Conservation (phyloP, 768 basidiomycete species). For the Mycena vitilis region DNA sequence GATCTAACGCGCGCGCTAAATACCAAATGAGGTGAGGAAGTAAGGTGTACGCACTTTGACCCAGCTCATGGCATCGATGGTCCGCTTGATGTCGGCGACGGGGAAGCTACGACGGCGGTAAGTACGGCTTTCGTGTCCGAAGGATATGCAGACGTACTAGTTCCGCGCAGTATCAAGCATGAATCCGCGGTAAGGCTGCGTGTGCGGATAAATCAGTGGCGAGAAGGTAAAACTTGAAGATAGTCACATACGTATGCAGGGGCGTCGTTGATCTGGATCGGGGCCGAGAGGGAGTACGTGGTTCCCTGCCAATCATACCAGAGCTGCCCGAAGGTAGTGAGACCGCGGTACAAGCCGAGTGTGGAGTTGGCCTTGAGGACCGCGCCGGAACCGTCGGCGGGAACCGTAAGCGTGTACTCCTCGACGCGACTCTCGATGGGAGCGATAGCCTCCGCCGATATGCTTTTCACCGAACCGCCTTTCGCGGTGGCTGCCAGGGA, state of each 20-base stretch:
- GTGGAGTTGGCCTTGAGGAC: constrained; percentile 56
- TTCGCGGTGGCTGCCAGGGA: constrained; percentile 39
- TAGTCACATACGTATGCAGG: constrained; percentile 48
- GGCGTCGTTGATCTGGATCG: constrained; percentile 56
- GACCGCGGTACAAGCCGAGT: constrained; percentile 60
- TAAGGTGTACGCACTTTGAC: constrained; percentile 49
- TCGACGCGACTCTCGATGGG: constrained; percentile 55
- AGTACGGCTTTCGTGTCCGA: background rate
- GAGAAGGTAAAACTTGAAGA: background rate
- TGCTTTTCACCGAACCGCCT: constrained; percentile 37
- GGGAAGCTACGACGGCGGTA: constrained; percentile 43
- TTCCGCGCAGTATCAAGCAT: constrained; percentile 70
- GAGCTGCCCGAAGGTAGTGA: constrained; percentile 61
- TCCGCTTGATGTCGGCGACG: constrained; percentile 56
- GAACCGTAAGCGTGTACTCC: constrained; percentile 55
- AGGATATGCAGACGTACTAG: constrained; percentile 40
- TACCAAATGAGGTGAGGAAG: background rate
- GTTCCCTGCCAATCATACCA: constrained; percentile 50
- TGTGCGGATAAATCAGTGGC: background rate
- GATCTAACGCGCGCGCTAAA: constrained; percentile 60
- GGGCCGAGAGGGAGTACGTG: constrained; percentile 52
- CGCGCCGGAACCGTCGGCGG: constrained; percentile 52
- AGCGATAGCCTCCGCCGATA: constrained; percentile 52
- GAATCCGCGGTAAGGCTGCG: constrained; percentile 60
- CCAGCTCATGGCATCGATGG: constrained; percentile 64